Evolutionary conservation across 2,329 filamentous ascomycete species (phyloP), one percentile per base, ranked within the genome.

Genomic region (Zymoseptoria pseudotritici): DNA sequence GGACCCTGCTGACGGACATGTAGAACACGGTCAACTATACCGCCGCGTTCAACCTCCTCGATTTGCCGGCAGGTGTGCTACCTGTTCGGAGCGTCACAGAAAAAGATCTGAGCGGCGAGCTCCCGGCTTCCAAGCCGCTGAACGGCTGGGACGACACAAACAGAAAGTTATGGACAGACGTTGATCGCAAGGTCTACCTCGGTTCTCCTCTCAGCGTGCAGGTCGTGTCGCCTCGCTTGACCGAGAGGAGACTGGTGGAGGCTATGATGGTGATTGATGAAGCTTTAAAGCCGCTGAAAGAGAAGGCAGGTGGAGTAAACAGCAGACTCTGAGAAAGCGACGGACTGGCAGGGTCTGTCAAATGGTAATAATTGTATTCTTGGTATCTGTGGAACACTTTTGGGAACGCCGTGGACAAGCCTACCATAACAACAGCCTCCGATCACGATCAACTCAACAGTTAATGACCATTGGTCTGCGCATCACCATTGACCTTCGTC

Each of bases 91-190:
- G 71, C 1, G 77, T 86, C 55, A 69, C 61, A 0, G 73, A 78
- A 56, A 68, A 66, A 0, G 85, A 87, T 72, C 72, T 85, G 63
- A 69, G 79, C 29, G 78, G 73, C 19, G 77, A 81, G 53, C 73
- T 84, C 55, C 59, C 68, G 36, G 65, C 69, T 1, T 70, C 65
- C 65, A 22, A 68, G 68, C 65, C 75, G 1, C 59, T 83, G 22
- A 78, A 80, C 8, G 81, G 76, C 54, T 87, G 83, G 84, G 85
- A 88, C 69, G 81, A 82, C 69, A 76, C 74, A 17, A 86, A 86
- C 67, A 74, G 82, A 26, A 77, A 79, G 64, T 69, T 87, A 13
- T 88, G 85, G 76, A 78, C 75, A 11, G 77, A 78, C 3, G 75
- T 80, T 22, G 80, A 85, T 67, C 75, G 82, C 20, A 74, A 73